phyloP scores from a whole-genome alignment of 202 grass and related monocot species.

The Schoenoplectus triqueter region DNA sequence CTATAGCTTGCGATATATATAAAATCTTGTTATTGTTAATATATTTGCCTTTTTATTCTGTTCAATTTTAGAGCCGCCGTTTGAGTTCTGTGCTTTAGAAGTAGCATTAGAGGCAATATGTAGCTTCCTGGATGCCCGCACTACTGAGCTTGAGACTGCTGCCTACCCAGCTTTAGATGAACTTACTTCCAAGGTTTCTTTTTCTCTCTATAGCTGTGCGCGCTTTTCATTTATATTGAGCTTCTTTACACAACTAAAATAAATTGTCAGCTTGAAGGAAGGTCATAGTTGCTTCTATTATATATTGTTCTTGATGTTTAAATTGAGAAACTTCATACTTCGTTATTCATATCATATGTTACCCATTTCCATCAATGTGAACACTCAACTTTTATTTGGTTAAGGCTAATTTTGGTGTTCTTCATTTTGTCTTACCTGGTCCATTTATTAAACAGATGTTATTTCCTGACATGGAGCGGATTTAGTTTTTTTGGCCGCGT shows the following conservation, averaged over 20 bases:
- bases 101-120: slow-evolving; percentile 92
- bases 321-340: not conserved
- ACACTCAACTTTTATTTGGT: not conserved
- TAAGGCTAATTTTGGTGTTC: not conserved
- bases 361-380: not conserved
- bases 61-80: slow-evolving; percentile 67
- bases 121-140: slow-evolving; percentile 83
- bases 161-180: slow-evolving; percentile 95
- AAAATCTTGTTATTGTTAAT: slow-evolving; percentile 9
- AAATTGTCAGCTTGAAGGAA: slow-evolving; percentile 15
- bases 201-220: not conserved
- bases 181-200: slow-evolving; percentile 74
- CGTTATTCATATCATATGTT: not conserved
- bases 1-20: too few species aligned
- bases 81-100: slow-evolving; percentile 90
- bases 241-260: not conserved
- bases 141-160: slow-evolving; percentile 77
- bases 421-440: not conserved
- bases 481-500: too few species aligned
- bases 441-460: not conserved
- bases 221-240: slow-evolving; percentile 17
- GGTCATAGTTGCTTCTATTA: not conserved
- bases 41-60: slow-evolving; percentile 32
- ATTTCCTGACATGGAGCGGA: not conserved
- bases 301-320: slow-evolving; percentile 6